A percentile compares a stretch with the other conserved stretches of the same genome.
phyloP scores from a whole-genome alignment of 495 filamentous ascomycete species.

The Neurospora sublineolata region DNA sequence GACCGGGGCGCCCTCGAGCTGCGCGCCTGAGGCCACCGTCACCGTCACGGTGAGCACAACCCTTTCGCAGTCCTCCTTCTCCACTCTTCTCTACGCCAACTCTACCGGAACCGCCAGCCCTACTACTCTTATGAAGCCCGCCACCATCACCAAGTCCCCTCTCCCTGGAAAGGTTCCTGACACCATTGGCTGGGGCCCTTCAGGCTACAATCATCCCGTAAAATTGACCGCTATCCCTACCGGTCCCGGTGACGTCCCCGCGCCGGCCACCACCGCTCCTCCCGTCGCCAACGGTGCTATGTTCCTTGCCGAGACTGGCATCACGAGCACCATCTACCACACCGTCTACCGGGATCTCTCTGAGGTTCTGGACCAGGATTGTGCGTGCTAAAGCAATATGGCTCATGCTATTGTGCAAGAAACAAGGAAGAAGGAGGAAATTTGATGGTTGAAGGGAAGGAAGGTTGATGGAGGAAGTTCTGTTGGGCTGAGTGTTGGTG shows the following conservation, averaged over 20 bases:
- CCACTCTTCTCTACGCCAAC: conserved; percentile 2
- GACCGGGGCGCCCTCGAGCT: conserved; percentile 5
- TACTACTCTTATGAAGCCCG: neutral
- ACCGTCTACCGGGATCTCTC: conserved; percentile 18
- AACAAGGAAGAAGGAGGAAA: neutral
- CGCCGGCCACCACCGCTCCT: conserved; percentile 4
- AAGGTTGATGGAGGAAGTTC: neutral
- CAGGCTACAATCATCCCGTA: conserved; percentile 17
- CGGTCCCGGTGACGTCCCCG: neutral
- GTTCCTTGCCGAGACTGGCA: neutral
- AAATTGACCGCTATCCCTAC: conserved; percentile 9
- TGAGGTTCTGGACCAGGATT: conserved; percentile 9
- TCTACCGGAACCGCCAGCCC: conserved; percentile 1
- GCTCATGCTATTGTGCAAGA: neutral
- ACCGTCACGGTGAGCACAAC: conserved; percentile 22
- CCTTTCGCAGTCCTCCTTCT: conserved; percentile 5
- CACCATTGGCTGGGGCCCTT: conserved; percentile 17
- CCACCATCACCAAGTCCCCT: neutral
- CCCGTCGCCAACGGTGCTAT: neutral
- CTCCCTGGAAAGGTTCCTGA: conserved; percentile 15
- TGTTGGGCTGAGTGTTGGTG: neutral
- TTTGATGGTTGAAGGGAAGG: neutral
- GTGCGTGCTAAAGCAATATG: neutral
- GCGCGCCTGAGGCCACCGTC: conserved; percentile 15
- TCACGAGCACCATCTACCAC: conserved; percentile 15